These are phyloP conservation scores for Sequoiadendron giganteum DNA, from an alignment of 75 land plant species.

Conservation along the genomic window DNA sequence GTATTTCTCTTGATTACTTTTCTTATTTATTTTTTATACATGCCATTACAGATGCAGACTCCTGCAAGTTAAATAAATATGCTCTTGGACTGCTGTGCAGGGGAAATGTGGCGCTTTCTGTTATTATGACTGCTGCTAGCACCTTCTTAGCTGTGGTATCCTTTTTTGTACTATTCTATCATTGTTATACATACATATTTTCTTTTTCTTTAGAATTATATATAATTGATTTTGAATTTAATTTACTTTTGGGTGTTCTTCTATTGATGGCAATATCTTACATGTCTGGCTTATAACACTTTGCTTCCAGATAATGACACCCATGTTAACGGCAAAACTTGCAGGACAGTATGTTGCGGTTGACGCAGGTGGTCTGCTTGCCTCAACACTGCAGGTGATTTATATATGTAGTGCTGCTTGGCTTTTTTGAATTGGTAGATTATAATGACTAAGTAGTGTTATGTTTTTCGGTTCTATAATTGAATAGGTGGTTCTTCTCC, in stretches of 20 bases:
- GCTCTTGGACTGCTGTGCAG: conserved; percentile 37
- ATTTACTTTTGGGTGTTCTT: background rate
- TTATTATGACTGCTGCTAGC: conserved; percentile 93
- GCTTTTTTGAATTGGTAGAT: background rate
- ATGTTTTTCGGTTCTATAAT: background rate
- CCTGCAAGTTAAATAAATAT: background rate
- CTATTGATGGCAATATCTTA: conserved; percentile 2
- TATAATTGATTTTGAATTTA: background rate
- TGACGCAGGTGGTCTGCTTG: conserved; percentile 62
- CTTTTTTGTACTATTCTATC: background rate
- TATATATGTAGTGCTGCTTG: background rate
- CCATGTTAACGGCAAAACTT: conserved; percentile 83
- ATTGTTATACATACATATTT: background rate
- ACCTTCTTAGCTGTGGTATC: conserved; percentile 80
- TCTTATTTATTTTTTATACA: background rate
- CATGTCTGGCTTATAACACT: background rate
- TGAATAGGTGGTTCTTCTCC: conserved; percentile 82
- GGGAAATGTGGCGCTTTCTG: conserved; percentile 86
- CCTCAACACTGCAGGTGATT: conserved; percentile 61
- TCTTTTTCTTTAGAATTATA: background rate
- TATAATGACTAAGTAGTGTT: background rate
- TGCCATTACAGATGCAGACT: background rate
- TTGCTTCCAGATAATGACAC: conserved; percentile 76
- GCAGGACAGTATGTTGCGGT: conserved; percentile 93
- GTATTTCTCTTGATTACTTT: conserved; percentile 9